Evolutionary conservation across 768 basidiomycete species (phyloP).

Genomic region (Lactarius hatsudake): DNA sequence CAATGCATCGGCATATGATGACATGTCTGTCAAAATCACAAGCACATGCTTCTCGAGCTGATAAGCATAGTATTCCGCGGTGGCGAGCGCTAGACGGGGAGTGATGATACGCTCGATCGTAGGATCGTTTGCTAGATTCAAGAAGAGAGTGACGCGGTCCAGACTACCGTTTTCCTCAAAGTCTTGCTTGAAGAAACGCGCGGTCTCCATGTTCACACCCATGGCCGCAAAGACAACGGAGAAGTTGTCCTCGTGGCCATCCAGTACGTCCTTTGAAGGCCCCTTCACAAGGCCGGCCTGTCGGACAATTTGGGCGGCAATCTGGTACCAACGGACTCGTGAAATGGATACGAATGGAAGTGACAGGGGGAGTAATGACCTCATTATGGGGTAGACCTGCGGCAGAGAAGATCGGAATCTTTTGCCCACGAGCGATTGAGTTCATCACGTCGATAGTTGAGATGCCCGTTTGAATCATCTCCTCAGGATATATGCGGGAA

Average conservation of each 20-base stretch:
- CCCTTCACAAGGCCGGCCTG: conserved; percentile 97
- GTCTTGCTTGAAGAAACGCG: conserved; percentile 99
- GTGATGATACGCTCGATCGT: conserved; percentile 99
- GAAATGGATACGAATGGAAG: conserved; percentile 11
- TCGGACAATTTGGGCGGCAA: conserved; percentile 99
- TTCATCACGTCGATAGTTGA: conserved; percentile 98
- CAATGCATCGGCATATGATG: conserved; percentile 93
- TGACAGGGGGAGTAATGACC: conserved; percentile 44
- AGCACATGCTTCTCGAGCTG: conserved; percentile 99
- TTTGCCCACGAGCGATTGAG: conserved; percentile 99
- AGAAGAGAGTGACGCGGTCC: conserved; percentile 95
- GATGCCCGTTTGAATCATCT: conserved; percentile 99
- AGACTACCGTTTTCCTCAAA: conserved; percentile 98
- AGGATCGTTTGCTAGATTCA: conserved; percentile 98
- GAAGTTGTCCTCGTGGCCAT: conserved; percentile 99
- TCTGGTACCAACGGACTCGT: conserved; percentile 46
- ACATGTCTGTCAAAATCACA: conserved; percentile 99
- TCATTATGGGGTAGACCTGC: conserved; percentile 99
- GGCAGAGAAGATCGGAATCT: conserved; percentile 99
- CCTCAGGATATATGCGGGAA: conserved; percentile 98
- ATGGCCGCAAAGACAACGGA: conserved; percentile 99
- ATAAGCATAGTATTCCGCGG: conserved; percentile 99
- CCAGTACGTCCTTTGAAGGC: conserved; percentile 95
- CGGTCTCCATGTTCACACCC: conserved; percentile 99
- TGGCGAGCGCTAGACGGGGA: conserved; percentile 94